Percentiles rank a stretch among this genome's conserved stretches.
These are phyloP conservation scores for Luzula sylvatica DNA, from an alignment of 176 grass and related monocot genomes.

Conservation along the genomic window DNA sequence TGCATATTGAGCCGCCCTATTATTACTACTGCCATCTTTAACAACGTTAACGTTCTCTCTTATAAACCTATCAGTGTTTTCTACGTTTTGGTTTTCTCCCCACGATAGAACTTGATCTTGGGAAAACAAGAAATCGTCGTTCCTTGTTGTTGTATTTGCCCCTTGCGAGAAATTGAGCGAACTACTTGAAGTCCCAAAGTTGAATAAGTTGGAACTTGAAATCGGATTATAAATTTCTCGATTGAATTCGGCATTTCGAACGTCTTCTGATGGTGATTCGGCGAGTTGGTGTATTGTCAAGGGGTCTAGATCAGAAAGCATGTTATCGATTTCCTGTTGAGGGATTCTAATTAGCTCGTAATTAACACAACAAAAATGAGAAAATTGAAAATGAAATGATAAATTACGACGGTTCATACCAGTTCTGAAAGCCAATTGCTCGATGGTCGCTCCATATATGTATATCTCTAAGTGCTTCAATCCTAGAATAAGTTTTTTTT, in stretches of 20 bases:
- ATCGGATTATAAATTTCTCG: not conserved
- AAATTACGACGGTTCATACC: not conserved
- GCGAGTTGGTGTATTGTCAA: not conserved
- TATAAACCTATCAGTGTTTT: not conserved
- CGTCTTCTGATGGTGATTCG: not conserved
- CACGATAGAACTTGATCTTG: constrained; percentile 3
- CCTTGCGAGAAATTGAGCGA: not conserved
- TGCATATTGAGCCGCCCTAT: not conserved
- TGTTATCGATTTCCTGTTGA: not conserved
- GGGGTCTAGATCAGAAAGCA: constrained; percentile 7
- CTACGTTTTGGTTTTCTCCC: not conserved
- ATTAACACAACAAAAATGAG: not conserved
- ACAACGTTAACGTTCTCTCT: not conserved
- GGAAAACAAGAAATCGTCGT: not conserved
- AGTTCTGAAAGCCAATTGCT: constrained; percentile 1
- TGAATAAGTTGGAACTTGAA: not conserved
- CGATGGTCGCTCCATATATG: not conserved
- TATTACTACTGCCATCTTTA: not conserved
- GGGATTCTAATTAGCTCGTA: not conserved
- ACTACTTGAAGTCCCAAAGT: not conserved
- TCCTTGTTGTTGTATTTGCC: not conserved
- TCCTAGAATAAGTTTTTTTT: not conserved
- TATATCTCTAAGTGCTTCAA: too few species aligned
- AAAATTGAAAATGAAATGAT: not conserved
- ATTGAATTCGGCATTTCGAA: not conserved